These are phyloP conservation scores for Aspergillus tamarii DNA, from an alignment of 2,329 filamentous ascomycete genomes.

Conservation along the genomic window DNA sequence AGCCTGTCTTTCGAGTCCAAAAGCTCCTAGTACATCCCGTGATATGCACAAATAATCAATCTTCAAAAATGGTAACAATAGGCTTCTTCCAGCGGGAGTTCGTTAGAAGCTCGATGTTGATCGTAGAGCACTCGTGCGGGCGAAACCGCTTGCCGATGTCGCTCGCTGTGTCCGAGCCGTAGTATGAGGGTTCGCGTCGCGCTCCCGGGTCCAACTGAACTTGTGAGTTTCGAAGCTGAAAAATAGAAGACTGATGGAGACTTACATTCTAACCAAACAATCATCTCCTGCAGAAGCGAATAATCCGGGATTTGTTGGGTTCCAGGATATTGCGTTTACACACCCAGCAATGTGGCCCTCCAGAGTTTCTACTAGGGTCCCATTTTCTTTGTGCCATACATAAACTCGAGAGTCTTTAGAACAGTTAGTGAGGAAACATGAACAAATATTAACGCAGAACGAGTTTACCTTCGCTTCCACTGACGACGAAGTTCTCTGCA, in stretches of 20 bases:
- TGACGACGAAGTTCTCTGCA: conserved; percentile 86
- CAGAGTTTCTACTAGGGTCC: conserved; percentile 73
- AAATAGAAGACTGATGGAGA: conserved; percentile 20
- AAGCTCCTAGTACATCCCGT: conserved; percentile 17
- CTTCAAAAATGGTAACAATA: conserved; percentile 1
- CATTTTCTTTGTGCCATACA: conserved; percentile 89
- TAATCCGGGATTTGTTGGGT: conserved; percentile 77
- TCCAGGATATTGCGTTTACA: conserved; percentile 90
- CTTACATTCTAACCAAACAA: conserved; percentile 80
- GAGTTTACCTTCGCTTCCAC: conserved; percentile 80
- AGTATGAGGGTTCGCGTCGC: conserved; percentile 30
- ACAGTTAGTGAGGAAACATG: conserved; percentile 25
- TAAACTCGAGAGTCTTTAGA: conserved; percentile 68
- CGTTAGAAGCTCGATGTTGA: conserved; percentile 40
- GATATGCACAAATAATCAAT: conserved; percentile 10
- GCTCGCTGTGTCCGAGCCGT: conserved; percentile 32
- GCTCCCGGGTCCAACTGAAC: conserved; percentile 40
- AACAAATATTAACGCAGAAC: background rate
- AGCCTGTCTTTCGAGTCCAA: conserved; percentile 15
- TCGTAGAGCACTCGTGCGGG: conserved; percentile 46
- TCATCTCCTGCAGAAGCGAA: conserved; percentile 94
- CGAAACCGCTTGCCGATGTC: conserved; percentile 37
- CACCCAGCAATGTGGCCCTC: conserved; percentile 73
- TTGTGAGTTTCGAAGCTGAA: background rate
- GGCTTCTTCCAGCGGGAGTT: background rate